Evolutionary conservation across 2,329 filamentous ascomycete species (phyloP), one percentile per base, ranked within the genome.

Genomic region (Chrysoporthe deuterocubensis): DNA sequence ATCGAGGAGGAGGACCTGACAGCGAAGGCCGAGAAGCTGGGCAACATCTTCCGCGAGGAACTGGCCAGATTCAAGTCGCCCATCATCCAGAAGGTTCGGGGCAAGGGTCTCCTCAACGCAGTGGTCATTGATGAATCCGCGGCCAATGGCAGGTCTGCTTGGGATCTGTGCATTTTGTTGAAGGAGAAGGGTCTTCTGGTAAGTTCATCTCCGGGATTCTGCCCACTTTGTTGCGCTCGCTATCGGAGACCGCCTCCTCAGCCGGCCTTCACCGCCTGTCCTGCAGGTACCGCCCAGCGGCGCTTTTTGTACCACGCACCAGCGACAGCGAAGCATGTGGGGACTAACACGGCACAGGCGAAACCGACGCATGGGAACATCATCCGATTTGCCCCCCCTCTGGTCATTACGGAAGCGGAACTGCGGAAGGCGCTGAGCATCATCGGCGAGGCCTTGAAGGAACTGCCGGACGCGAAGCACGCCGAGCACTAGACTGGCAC

Each of bases 361-460:
- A 99, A 99, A 87, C 96, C 96, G 42, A 99, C 96, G 7, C 96
- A 99, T 80, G 91, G 97, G 76, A 97, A 98, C 81, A 98, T 99
- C 79, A 99, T 99, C 78, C 92, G 96, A 67, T 91, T 99, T 70
- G 96, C 96, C n/a, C 96, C 96, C 59, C 96, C 96, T 26, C 84
- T 99, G 65, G 94, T 99, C 72, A 98, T 99, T 75, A 94, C 90
- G 37, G 94, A 98, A 76, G 87, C 90, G 69, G 89, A 99, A 81
- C 90, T 99, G 72, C 85, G 89, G 73, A 87, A 89, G 76, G 91
- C 95, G 1, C 78, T 98, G 65, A 79, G 79, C 64, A 95, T 96
- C 75, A 97, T 99, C 76, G 86, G 89, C 70, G 90, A 94, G 76
- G 90, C 95, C 16, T 85, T 97, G 75, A 84, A 86, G 72, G 94